These are phyloP conservation scores for Chalciporus sphaerocephalus DNA, from an alignment of 768 basidiomycete genomes.

Conservation along the genomic window DNA sequence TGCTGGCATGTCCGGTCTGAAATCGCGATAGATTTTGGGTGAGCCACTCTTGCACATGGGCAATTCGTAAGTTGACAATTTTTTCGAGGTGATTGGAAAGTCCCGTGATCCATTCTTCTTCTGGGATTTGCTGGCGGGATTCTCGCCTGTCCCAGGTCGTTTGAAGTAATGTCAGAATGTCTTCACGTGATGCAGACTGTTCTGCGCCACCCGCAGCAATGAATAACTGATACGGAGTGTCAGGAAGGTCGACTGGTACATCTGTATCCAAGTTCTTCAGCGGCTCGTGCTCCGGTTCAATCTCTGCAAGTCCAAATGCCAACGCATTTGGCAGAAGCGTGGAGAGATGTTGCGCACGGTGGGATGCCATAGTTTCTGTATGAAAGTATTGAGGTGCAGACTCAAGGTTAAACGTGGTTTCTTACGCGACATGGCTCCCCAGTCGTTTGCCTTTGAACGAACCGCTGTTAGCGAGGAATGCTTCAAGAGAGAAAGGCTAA, in stretches of 20 bases:
- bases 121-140: slow-evolving; percentile 19
- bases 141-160: slow-evolving; percentile 14
- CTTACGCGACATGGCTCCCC: slow-evolving; percentile 62
- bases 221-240: slow-evolving; percentile 37
- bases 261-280: slow-evolving; percentile 59
- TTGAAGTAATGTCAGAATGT: slow-evolving; percentile 11
- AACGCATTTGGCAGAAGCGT: slow-evolving; percentile 45
- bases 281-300: slow-evolving; percentile 42
- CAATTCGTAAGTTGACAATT: slow-evolving; percentile 41
- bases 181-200: slow-evolving; percentile 17
- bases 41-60: slow-evolving; percentile 51
- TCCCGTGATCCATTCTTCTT: slow-evolving; percentile 36
- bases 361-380: slow-evolving; percentile 45
- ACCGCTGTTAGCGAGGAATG: not conserved
- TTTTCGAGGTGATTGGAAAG: slow-evolving; percentile 37
- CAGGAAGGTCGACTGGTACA: slow-evolving; percentile 33
- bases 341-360: slow-evolving; percentile 43
- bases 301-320: slow-evolving; percentile 43
- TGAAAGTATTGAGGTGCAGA: not conserved
- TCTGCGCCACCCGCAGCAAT: slow-evolving; percentile 16
- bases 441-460: slow-evolving; percentile 53
- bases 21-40: slow-evolving; percentile 47
- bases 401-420: not conserved
- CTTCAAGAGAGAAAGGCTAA: slow-evolving; percentile 11
- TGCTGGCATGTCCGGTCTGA: slow-evolving; percentile 38